Conservation (phyloP, 371 early-diverging fungal species). For the Mucor circinelloides region DNA sequence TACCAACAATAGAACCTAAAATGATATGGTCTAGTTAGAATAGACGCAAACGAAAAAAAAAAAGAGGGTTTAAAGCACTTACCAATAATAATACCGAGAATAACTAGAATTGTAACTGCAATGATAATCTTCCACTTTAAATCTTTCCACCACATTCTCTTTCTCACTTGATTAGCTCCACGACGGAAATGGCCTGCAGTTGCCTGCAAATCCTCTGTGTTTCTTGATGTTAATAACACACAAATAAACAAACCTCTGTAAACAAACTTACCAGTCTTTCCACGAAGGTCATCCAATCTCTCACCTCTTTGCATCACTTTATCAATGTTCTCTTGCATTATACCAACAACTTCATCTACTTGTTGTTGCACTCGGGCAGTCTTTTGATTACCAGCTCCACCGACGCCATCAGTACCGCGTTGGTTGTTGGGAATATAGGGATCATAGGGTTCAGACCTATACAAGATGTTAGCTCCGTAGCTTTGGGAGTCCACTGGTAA, state of each 20-base stretch:
- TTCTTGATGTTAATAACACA: conserved; percentile 1
- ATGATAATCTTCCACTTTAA: conserved; percentile 92
- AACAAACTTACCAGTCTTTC: conserved; percentile 78
- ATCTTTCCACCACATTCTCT: conserved; percentile 94
- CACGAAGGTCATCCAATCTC: conserved; percentile 78
- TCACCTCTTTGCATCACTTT: conserved; percentile 92
- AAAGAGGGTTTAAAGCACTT: neutral
- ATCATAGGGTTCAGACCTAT: conserved; percentile 44
- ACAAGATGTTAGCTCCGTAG: neutral
- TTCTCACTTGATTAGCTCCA: conserved; percentile 81
- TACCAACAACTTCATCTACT: conserved; percentile 92
- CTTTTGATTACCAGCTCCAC: conserved; percentile 44
- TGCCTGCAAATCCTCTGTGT: conserved; percentile 76
- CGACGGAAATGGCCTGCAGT: conserved; percentile 80
- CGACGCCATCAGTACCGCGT: conserved; percentile 64
- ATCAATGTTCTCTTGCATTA: conserved; percentile 96
- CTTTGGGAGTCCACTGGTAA: neutral
- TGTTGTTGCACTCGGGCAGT: conserved; percentile 73
- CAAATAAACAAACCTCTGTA: neutral
- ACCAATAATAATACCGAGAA: conserved; percentile 63
- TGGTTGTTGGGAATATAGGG: conserved; percentile 43
- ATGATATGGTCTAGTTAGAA: neutral
- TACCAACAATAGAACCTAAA: conserved; percentile 48
- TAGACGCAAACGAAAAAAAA: neutral
- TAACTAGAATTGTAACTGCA: conserved; percentile 68